Conservation (phyloP, 2,329 filamentous ascomycete species). For the Lasiodiplodia theobromae region DNA sequence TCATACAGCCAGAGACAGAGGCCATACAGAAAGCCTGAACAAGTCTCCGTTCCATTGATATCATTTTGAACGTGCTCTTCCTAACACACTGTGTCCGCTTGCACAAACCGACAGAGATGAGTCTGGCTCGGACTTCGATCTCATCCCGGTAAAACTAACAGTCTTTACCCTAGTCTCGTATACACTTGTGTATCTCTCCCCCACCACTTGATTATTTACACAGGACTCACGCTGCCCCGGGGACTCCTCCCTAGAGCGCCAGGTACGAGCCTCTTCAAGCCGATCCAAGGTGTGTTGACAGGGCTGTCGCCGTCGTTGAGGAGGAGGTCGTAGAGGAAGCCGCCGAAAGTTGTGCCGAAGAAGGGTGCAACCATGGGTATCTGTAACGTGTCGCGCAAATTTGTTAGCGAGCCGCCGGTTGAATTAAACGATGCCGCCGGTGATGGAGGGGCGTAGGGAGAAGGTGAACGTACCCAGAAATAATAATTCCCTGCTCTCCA, state of each 20-base stretch:
- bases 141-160: background rate
- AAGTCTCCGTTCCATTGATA: too few relatives aligned
- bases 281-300: constrained; percentile 68
- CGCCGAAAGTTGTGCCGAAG: constrained; percentile 67
- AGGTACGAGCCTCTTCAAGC: constrained; percentile 49
- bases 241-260: background rate
- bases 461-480: constrained; percentile 58
- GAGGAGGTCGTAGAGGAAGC: constrained; percentile 71
- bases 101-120: too few relatives aligned
- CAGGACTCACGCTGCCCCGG: background rate
- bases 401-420: background rate
- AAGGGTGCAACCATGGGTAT: constrained; percentile 73
- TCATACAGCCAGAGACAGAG: too few relatives aligned
- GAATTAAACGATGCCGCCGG: background rate
- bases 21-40: too few relatives aligned
- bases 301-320: constrained; percentile 68
- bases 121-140: background rate
- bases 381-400: background rate
- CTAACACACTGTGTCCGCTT: too few relatives aligned
- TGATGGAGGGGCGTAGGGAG: constrained; percentile 25
- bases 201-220: background rate
- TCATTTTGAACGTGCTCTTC: too few relatives aligned
- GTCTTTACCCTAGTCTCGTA: too few relatives aligned
- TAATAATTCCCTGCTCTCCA: constrained; percentile 71
- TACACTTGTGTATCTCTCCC: background rate